phyloP scores from a whole-genome alignment of 1,139 yeast genomes.

The Eremothecium sinecaudum region DNA sequence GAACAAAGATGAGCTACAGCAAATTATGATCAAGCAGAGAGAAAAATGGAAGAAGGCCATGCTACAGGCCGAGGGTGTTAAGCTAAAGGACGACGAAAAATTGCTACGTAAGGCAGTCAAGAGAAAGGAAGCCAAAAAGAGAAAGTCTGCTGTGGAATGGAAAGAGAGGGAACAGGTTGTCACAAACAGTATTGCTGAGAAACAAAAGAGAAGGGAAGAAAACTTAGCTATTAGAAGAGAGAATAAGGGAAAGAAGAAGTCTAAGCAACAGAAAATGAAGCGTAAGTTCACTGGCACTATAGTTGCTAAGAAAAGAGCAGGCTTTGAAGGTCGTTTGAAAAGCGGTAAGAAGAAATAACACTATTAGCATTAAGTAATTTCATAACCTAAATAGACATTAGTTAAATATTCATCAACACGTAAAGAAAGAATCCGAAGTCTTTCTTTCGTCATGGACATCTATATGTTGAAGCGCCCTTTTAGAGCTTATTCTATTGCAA shows the following conservation, averaged over 20 bases:
- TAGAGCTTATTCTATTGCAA: no score
- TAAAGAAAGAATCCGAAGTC: no score
- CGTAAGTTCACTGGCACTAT: slow-evolving; percentile 50
- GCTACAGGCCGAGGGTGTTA: slow-evolving; percentile 81
- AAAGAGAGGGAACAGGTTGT: slow-evolving; percentile 74
- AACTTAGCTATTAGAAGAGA: slow-evolving; percentile 75
- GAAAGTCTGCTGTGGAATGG: slow-evolving; percentile 81
- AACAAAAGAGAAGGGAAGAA: slow-evolving; percentile 79
- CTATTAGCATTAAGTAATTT: slow-evolving; percentile 1
- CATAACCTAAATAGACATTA: neutral
- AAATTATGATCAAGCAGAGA: slow-evolving; percentile 52
- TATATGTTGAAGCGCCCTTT: no score
- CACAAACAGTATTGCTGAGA: slow-evolving; percentile 61
- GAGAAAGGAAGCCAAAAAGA: slow-evolving; percentile 68
- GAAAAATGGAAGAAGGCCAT: slow-evolving; percentile 79
- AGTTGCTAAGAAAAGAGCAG: slow-evolving; percentile 36
- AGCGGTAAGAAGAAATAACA: slow-evolving; percentile 23
- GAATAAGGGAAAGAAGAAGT: slow-evolving; percentile 64
- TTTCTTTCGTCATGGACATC: no score
- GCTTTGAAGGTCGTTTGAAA: slow-evolving; percentile 38
- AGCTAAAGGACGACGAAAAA: slow-evolving; percentile 82
- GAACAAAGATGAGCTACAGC: slow-evolving; percentile 54
- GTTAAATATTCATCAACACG: no score
- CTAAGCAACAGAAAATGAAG: slow-evolving; percentile 56
- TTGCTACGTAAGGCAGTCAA: slow-evolving; percentile 77